Evolutionary conservation across 2,329 filamentous ascomycete genomes (phyloP).

Genomic region (Spiromastix sp.): DNA sequence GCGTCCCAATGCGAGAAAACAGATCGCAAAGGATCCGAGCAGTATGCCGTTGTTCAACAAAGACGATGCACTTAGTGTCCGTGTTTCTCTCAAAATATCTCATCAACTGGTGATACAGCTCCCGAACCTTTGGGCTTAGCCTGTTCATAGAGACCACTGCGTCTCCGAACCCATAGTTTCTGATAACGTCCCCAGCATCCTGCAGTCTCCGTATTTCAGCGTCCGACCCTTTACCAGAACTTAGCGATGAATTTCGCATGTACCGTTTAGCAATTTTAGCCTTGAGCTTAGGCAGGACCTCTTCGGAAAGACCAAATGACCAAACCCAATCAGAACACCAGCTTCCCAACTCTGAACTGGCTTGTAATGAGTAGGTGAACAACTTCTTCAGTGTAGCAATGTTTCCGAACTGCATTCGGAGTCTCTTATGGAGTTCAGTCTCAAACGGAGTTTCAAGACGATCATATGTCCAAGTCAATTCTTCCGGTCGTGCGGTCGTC

Average conservation of each 20-base stretch:
- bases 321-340: slow-evolving; percentile 84
- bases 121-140: slow-evolving; percentile 63
- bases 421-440: slow-evolving; percentile 53
- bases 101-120: slow-evolving; percentile 51
- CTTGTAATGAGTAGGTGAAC: slow-evolving; percentile 49
- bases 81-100: slow-evolving; percentile 51
- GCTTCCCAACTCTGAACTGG: slow-evolving; percentile 58
- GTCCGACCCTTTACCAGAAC: slow-evolving; percentile 35
- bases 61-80: slow-evolving; percentile 69
- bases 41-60: slow-evolving; percentile 69
- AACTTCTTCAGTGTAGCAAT: slow-evolving; percentile 43
- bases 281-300: slow-evolving; percentile 53
- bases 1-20: slow-evolving; percentile 49
- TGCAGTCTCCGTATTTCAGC: slow-evolving; percentile 46
- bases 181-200: slow-evolving; percentile 48
- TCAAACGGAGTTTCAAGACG: slow-evolving; percentile 42
- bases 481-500: slow-evolving; percentile 48
- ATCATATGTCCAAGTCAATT: slow-evolving; percentile 50
- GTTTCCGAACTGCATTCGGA: slow-evolving; percentile 46
- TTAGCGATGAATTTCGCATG: slow-evolving; percentile 6
- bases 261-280: slow-evolving; percentile 24
- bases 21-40: slow-evolving; percentile 63
- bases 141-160: slow-evolving; percentile 23
- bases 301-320: slow-evolving; percentile 56
- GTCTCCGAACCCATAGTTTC: slow-evolving; percentile 38